A percentile compares a stretch with the other conserved stretches of the same genome.
These are phyloP conservation scores for Yamadazyma aaseri DNA, from an alignment of 1,139 yeast species.

Conservation along the genomic window DNA sequence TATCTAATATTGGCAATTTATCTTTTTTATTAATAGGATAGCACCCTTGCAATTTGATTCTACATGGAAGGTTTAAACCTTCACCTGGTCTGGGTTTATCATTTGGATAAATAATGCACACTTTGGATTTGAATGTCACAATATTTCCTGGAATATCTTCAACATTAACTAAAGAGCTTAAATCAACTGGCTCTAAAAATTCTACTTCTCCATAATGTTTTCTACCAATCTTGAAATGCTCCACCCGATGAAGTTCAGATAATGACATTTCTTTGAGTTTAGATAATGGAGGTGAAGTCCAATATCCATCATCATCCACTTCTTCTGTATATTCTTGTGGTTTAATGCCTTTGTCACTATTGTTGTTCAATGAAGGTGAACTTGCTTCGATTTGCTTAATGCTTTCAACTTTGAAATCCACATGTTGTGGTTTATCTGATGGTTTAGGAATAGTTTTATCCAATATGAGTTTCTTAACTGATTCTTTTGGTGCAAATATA, in stretches of 20 bases:
- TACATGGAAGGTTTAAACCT: constrained; percentile 78
- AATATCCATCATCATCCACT: constrained; percentile 65
- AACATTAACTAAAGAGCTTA: constrained; percentile 60
- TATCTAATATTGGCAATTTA: constrained; percentile 73
- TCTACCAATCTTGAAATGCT: constrained; percentile 75
- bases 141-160: constrained; percentile 65
- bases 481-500: constrained; percentile 65
- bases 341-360: constrained; percentile 5
- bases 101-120: constrained; percentile 75
- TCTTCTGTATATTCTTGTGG: constrained; percentile 27
- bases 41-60: constrained; percentile 72
- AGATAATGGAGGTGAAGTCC: constrained; percentile 77
- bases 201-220: constrained; percentile 74
- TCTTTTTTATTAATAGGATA: constrained; percentile 76
- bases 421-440: constrained; percentile 25
- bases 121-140: constrained; percentile 57
- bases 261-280: constrained; percentile 60
- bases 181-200: constrained; percentile 79
- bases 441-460: constrained; percentile 31
- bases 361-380: constrained; percentile 12
- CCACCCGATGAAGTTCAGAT: constrained; percentile 62
- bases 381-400: constrained; percentile 5
- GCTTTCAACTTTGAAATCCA: constrained; percentile 29
- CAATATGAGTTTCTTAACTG: constrained; percentile 56
- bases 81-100: constrained; percentile 71